A percentile compares a stretch with the other conserved stretches of the same genome.
These are phyloP conservation scores for Phylloporus arenicola DNA, from an alignment of 768 basidiomycete genomes.

Conservation along the genomic window DNA sequence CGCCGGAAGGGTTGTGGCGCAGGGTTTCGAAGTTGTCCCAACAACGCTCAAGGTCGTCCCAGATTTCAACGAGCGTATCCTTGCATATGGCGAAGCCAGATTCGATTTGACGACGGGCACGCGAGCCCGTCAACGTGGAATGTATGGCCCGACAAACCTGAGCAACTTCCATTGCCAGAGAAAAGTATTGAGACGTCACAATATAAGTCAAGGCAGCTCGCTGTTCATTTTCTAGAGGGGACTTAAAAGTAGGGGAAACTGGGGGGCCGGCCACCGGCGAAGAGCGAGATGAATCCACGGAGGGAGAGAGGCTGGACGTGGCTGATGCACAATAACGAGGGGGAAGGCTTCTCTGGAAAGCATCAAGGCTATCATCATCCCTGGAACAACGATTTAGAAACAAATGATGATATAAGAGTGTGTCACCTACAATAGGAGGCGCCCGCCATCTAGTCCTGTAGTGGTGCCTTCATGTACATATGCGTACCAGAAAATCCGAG, in stretches of 20 bases:
- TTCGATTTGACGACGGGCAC: slow-evolving; percentile 55
- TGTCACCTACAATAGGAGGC: slow-evolving; percentile 64
- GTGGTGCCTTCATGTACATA: slow-evolving; percentile 81
- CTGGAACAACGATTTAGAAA: slow-evolving; percentile 33
- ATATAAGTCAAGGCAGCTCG: slow-evolving; percentile 42
- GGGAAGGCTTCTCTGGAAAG: slow-evolving; percentile 64
- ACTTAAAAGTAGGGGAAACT: slow-evolving; percentile 15
- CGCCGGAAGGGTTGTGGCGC: slow-evolving; percentile 39
- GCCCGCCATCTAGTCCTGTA: slow-evolving; percentile 78
- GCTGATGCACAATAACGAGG: slow-evolving; percentile 31
- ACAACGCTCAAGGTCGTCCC: slow-evolving; percentile 74
- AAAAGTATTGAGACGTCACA: slow-evolving; percentile 54
- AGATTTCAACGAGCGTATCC: slow-evolving; percentile 67
- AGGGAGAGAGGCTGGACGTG: slow-evolving; percentile 27
- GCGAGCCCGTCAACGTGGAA: slow-evolving; percentile 68
- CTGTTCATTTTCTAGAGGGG: slow-evolving; percentile 24
- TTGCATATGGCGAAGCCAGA: slow-evolving; percentile 53
- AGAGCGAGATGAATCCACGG: slow-evolving; percentile 31
- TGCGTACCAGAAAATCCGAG: slow-evolving; percentile 86
- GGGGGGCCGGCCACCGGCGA: slow-evolving; percentile 27
- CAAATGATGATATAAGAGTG: not conserved
- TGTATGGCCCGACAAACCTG: slow-evolving; percentile 77
- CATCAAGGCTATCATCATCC: slow-evolving; percentile 67
- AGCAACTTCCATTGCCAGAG: slow-evolving; percentile 70
- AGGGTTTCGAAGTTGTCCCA: slow-evolving; percentile 82